Conservation (phyloP, 495 filamentous ascomycete genomes). For the Tirmania nivea region DNA sequence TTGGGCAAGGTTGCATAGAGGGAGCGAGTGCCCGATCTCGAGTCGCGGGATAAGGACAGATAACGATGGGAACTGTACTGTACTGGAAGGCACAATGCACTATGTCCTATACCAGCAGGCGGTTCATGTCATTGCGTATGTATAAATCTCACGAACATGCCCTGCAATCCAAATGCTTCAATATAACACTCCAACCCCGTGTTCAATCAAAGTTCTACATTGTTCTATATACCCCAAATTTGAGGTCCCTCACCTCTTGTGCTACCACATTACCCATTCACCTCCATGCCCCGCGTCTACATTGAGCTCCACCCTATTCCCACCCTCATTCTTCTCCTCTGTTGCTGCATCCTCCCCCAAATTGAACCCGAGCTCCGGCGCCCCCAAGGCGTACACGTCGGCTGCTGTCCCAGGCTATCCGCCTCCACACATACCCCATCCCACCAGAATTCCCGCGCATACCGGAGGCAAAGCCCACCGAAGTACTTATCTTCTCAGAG, state of each 20-base stretch:
- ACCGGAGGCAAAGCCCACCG: not conserved
- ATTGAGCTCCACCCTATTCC: not conserved
- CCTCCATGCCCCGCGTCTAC: not conserved
- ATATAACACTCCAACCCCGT: not conserved
- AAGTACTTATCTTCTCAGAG: not conserved
- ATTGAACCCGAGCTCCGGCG: not conserved
- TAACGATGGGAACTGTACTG: too few relatives aligned
- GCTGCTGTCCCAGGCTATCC: not conserved
- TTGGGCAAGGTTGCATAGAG: too few relatives aligned
- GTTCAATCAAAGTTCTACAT: not conserved
- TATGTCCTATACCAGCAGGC: too few relatives aligned
- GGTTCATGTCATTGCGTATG: too few relatives aligned
- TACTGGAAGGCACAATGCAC: too few relatives aligned
- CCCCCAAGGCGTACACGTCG: not conserved
- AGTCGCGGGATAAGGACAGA: too few relatives aligned
- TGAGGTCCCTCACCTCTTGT: not conserved
- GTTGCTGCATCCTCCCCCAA: not conserved
- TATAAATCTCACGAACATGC: not conserved
- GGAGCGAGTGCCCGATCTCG: too few relatives aligned
- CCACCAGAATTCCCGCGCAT: not conserved
- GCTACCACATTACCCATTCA: not conserved
- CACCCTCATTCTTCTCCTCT: not conserved
- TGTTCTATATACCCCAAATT: not conserved
- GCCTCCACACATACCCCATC: not conserved
- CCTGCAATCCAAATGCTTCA: not conserved